These are phyloP conservation scores for Fraxinus latifolia DNA, from an alignment of 305 asterid genomes.

Conservation along the genomic window DNA sequence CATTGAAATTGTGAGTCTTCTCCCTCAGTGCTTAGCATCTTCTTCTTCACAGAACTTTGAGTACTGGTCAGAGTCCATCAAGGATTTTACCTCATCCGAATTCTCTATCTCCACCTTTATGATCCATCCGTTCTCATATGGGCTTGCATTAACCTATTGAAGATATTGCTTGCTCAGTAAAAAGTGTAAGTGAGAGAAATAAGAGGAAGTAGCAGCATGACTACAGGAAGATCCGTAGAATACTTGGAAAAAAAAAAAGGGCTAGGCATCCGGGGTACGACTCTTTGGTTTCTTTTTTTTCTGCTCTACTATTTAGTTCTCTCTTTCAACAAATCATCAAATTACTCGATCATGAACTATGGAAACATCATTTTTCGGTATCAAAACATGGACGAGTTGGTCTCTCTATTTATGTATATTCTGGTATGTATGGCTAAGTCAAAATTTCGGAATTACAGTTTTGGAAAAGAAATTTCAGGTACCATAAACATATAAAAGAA, in stretches of 20 bases:
- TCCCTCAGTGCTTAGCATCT: slow-evolving; percentile 60
- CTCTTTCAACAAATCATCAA: background rate
- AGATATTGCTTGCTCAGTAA: background rate
- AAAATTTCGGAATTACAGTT: background rate
- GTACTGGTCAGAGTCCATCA: slow-evolving; percentile 68
- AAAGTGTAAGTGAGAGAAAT: background rate
- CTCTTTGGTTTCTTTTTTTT: background rate
- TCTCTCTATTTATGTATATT: background rate
- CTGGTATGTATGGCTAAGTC: background rate
- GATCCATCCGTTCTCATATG: slow-evolving; percentile 81
- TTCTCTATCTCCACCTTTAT: slow-evolving; percentile 70
- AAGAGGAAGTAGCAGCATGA: background rate
- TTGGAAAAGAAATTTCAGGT: background rate
- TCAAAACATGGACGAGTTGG: background rate
- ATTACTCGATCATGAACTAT: background rate
- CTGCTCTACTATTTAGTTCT: background rate
- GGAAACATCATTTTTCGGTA: background rate
- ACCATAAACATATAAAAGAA: background rate
- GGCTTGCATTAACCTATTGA: slow-evolving; percentile 65
- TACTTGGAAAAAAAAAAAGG: background rate
- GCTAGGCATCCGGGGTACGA: background rate
- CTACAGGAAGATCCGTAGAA: too few relatives aligned
- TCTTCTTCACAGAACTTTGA: slow-evolving; percentile 79
- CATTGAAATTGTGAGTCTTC: slow-evolving; percentile 10
- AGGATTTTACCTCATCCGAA: slow-evolving; percentile 41